Percentiles rank a stretch among this genome's conserved stretches.
Conservation (phyloP, 2,329 filamentous ascomycete species). For the Penicillium brevicompactum region DNA sequence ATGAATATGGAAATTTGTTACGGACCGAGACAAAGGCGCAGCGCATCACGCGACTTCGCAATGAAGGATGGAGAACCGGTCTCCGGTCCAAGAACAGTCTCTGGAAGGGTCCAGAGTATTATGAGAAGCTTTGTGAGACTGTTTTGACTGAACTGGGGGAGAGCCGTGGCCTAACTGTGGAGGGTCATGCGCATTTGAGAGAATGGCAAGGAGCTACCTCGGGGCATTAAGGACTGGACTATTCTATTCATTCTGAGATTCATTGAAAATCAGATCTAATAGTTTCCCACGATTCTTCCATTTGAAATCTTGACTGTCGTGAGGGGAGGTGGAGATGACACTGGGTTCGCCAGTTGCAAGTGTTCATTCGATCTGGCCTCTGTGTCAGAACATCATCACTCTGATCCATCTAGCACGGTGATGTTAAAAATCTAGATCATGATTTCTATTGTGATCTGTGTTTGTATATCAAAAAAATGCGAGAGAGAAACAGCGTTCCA, state of each 20-base stretch:
- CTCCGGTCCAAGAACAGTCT: constrained; percentile 32
- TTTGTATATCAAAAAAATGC: neutral
- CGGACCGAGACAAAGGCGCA: constrained; percentile 36
- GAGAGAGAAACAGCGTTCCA: too few species aligned
- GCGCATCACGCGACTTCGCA: constrained; percentile 37
- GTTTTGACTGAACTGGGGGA: constrained; percentile 41
- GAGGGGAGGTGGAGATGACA: neutral
- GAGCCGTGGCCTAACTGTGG: constrained; percentile 3
- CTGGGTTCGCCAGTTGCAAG: neutral
- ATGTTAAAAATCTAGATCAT: too few species aligned
- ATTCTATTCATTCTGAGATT: neutral
- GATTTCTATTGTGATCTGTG: neutral
- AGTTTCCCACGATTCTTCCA: neutral
- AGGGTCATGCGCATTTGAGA: neutral
- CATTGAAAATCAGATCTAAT: too few species aligned
- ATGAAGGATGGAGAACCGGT: constrained; percentile 43
- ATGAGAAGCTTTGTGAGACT: constrained; percentile 38
- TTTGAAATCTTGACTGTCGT: neutral
- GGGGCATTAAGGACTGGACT: neutral
- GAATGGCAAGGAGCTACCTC: neutral
- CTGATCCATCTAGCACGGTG: too few species aligned
- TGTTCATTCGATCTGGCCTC: neutral
- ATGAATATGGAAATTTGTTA: constrained; percentile 19
- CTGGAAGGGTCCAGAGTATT: constrained; percentile 43
- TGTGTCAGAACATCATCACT: neutral